Base-by-base conservation (phyloP, 2,329 filamentous ascomycete species). In the Tolypocladium tropicale region DNA sequence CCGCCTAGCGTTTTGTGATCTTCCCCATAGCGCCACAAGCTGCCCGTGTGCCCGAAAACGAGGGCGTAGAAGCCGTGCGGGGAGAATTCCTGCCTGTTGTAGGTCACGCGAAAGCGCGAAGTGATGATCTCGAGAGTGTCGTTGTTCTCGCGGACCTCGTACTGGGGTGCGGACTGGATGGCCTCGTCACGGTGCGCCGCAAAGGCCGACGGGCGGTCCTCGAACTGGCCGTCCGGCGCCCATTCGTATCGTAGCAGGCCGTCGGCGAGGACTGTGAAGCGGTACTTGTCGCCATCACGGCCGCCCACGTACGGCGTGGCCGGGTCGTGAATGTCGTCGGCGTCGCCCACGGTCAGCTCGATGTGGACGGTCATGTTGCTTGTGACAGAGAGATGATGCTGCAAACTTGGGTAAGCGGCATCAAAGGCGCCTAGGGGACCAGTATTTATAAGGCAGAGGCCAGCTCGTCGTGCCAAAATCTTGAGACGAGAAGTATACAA, bases 161-260 rank as follows among this genome's bases (percentile, higher is more conserved):
- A 82, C 46, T 76, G 64, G 0, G 78, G 74, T 1, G 58, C 56
- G 1, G 74, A 68, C 30, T 79, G 71, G 12, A 33, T 25, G 7
- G 39, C 39, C 21, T 72, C 67, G 34, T 55, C 52, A 30, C 83
- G 74, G 59, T 81, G 78, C 56, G 81, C 72, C n/a, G 82, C 83
- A 63, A 86, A 82, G 11, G 78, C 79, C 0, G 81, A 85, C 0
- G 80, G 78, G 5, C 82, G 76, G 63, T 86, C 82, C 63, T 86
- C 83, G 61, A 86, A 86, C 36, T 70, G 63, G 52, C 78, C 76
- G 59, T 86, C 82, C 12, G 74, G 70, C 0, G 82, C 76, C 80
- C 81, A 86, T 68, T 86, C 83, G 59, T 80, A 84, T 34, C 83
- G 79, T 32, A 86, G 60, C 2, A 85, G 70, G 2, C 77, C 72